A percentile compares a stretch with the other conserved stretches of the same genome.
phyloP scores from a whole-genome alignment of 495 filamentous ascomycete species.

The Margaritispora aquatica region DNA sequence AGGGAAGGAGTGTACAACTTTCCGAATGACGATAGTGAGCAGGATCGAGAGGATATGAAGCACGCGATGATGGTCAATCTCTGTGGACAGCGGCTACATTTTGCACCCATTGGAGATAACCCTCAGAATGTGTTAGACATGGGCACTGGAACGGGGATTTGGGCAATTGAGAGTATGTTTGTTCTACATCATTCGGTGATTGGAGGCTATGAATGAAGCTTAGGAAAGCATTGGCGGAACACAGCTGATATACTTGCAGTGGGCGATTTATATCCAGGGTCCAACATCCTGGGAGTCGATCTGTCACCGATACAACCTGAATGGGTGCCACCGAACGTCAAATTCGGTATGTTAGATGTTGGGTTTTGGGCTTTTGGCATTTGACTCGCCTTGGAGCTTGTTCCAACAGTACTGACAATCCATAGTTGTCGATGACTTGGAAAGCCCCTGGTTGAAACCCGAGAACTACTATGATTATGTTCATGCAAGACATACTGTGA shows the following conservation, averaged over 20 bases:
- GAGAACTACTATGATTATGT: conserved; percentile 47
- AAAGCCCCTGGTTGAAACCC: conserved; percentile 45
- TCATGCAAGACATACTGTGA: conserved; percentile 54
- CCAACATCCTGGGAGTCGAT: conserved; percentile 38
- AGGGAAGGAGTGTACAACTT: conserved; percentile 58
- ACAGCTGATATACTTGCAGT: conserved; percentile 7
- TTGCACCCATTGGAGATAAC: conserved; percentile 43
- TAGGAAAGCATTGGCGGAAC: not conserved
- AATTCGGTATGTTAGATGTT: conserved; percentile 41
- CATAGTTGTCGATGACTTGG: conserved; percentile 50
- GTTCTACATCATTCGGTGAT: not conserved
- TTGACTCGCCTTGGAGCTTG: not conserved
- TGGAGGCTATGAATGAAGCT: not conserved
- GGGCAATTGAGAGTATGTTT: conserved; percentile 45
- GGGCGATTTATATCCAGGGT: conserved; percentile 22
- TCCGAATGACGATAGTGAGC: conserved; percentile 61
- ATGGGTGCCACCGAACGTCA: conserved; percentile 50
- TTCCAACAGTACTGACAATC: not conserved
- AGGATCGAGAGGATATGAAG: conserved; percentile 68
- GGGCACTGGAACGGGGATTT: conserved; percentile 62
- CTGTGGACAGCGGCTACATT: conserved; percentile 38
- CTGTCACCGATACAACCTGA: conserved; percentile 42
- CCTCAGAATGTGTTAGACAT: conserved; percentile 53
- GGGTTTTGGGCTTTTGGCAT: too few species aligned
- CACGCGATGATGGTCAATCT: conserved; percentile 53